phyloP scores from a whole-genome alignment of 106 monocot genomes.

The Dioscorea alata region DNA sequence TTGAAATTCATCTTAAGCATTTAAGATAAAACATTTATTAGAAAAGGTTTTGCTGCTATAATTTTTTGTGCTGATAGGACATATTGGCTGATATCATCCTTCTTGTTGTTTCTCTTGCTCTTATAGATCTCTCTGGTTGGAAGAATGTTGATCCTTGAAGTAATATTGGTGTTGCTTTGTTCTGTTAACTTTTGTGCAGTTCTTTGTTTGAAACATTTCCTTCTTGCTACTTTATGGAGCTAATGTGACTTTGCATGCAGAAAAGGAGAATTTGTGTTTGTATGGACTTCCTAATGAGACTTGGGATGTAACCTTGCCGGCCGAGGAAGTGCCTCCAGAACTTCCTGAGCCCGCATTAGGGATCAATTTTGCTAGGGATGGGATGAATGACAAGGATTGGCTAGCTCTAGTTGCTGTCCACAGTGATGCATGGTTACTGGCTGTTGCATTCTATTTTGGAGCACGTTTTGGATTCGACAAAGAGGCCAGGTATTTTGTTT shows the following conservation, averaged over 20 bases:
- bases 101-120: too few species aligned
- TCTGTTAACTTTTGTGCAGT: neutral
- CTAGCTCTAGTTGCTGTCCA: constrained; percentile 85
- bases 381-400: constrained; percentile 90
- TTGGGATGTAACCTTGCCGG: constrained; percentile 85
- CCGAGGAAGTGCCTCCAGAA: constrained; percentile 91
- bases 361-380: constrained; percentile 93
- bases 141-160: too few species aligned
- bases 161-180: too few species aligned
- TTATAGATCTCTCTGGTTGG: too few species aligned
- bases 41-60: too few species aligned
- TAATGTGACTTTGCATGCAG: constrained; percentile 25
- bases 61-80: too few species aligned
- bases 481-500: constrained; percentile 50
- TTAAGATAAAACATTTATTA: too few species aligned
- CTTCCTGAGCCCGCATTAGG: constrained; percentile 92
- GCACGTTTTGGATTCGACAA: constrained; percentile 92
- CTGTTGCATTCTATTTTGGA: constrained; percentile 89
- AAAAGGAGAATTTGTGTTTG: constrained; percentile 83
- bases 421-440: constrained; percentile 86
- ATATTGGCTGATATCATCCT: too few species aligned
- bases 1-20: too few species aligned
- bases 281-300: constrained; percentile 78
- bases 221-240: neutral
- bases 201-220: neutral